Conservation (phyloP, 2,329 filamentous ascomycete genomes). For the Penicillium aurantiogriseum region DNA sequence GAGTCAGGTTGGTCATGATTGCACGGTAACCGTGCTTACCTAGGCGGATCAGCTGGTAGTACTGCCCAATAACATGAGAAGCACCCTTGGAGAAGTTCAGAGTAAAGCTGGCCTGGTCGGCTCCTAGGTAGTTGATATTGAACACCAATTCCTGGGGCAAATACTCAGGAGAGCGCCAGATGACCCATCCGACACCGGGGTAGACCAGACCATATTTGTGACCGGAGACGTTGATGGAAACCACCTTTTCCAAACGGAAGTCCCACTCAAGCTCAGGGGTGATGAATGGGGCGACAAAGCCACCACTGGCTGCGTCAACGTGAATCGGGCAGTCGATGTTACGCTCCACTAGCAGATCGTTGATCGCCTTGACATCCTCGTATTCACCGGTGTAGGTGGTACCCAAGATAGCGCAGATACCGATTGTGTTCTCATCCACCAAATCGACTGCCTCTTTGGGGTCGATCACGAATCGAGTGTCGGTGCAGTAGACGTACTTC, state of each 20-base stretch:
- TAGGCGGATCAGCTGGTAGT: constrained; percentile 94
- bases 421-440: constrained; percentile 73
- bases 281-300: constrained; percentile 91
- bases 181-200: constrained; percentile 89
- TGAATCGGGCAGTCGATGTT: constrained; percentile 82
- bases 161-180: constrained; percentile 81
- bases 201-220: constrained; percentile 84
- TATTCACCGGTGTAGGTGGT: constrained; percentile 96
- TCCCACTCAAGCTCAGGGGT: constrained; percentile 84
- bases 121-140: constrained; percentile 98
- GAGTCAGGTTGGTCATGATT: constrained; percentile 93
- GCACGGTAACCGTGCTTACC: constrained; percentile 87
- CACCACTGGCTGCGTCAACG: constrained; percentile 87
- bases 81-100: constrained; percentile 97
- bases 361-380: constrained; percentile 88
- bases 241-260: constrained; percentile 82
- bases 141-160: constrained; percentile 91
- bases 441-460: constrained; percentile 61
- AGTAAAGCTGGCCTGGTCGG: constrained; percentile 92
- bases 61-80: constrained; percentile 91
- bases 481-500: constrained; percentile 67
- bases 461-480: constrained; percentile 62
- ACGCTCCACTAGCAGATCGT: constrained; percentile 75
- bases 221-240: constrained; percentile 90
- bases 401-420: constrained; percentile 86